phyloP scores from a whole-genome alignment of 1,284 basidiomycete species.

The Heterobasidion occidentale region DNA sequence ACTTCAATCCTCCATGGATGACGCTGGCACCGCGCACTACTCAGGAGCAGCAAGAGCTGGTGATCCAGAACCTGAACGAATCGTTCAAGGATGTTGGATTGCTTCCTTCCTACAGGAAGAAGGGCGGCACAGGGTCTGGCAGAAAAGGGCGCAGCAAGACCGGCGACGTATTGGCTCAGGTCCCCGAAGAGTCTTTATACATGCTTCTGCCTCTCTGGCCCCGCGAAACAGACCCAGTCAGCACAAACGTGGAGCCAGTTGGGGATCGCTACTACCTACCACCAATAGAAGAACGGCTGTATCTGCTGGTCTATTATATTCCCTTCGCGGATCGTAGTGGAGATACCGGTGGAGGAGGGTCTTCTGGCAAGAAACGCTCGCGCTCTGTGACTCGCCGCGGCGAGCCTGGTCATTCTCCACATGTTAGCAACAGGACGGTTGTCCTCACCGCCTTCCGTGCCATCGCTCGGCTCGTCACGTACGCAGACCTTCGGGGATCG shows the following conservation, averaged over 20 bases:
- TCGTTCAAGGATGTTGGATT: conserved; percentile 74
- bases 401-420: conserved; percentile 5
- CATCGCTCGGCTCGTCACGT: conserved; percentile 57
- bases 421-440: conserved; percentile 20
- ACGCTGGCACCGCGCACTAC: conserved; percentile 51
- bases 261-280: conserved; percentile 21
- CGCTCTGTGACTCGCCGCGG: conserved; percentile 21
- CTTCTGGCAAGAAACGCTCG: conserved; percentile 23
- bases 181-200: conserved; percentile 61
- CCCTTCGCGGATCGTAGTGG: conserved; percentile 29
- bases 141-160: conserved; percentile 18
- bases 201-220: conserved; percentile 82
- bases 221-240: conserved; percentile 51
- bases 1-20: conserved; percentile 47
- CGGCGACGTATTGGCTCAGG: conserved; percentile 47
- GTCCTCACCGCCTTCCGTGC: conserved; percentile 56
- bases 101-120: conserved; percentile 43
- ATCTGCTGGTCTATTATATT: conserved; percentile 68
- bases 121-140: conserved; percentile 22
- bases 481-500: conserved; percentile 58
- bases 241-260: conserved; percentile 6
- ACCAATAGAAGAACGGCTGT: conserved; percentile 48
- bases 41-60: conserved; percentile 57
- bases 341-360: neutral
- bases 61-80: conserved; percentile 60